Evolutionary conservation across 225 moss, liverwort and hornwort genomes (phyloP), one percentile per base, ranked within the genome.

Genomic region (Physcomitrium patens): DNA sequence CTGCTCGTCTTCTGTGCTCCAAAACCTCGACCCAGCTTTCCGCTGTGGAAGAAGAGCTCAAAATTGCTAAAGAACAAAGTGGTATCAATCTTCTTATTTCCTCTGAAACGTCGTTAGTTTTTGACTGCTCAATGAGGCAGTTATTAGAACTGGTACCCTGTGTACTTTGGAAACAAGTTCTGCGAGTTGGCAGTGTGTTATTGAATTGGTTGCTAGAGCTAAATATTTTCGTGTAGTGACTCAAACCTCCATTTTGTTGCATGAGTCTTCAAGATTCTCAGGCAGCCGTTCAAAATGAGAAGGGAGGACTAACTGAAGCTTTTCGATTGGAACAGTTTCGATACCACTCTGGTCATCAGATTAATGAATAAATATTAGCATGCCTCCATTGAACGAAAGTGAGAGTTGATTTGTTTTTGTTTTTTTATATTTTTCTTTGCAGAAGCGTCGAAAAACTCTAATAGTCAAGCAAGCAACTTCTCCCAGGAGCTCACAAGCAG

Each of bases 1-100:
- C 86, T 12, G 82, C 89, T 22, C 84, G 84, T 22, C 70, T 87
- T 46, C 41, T 82, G 74, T 87, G 87, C 80, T 74, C 87, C 64
- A 84, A 87, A 53, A 85, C 87, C 18, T 58, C 87, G 46, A 78
- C 75, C 28, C 84, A 82, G 76, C 86, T 89, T 63, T 73, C 87
- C 20, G 52, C 57, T 20, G 82, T 74, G 69, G 86, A 89, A 73
- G 87, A 89, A 43, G 84, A 89, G 63, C 82, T 89, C 58, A 60
- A 69, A 67, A 80, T 59, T 37, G 68, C 86, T 19, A 77, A 83
- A 55, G 72, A 83, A 22, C 72, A 78, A 6, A 75, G 77, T 53
- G 86, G 86, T 86, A 69, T 45, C 20, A 17, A 1, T 1, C 31
- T 58, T 27, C 42, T 37, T 60, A 26, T 62, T 37, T 4, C 31